Percentiles rank a stretch among this genome's conserved stretches.
Conservation (phyloP, 1,284 basidiomycete species). For the Cyathus olla region DNA sequence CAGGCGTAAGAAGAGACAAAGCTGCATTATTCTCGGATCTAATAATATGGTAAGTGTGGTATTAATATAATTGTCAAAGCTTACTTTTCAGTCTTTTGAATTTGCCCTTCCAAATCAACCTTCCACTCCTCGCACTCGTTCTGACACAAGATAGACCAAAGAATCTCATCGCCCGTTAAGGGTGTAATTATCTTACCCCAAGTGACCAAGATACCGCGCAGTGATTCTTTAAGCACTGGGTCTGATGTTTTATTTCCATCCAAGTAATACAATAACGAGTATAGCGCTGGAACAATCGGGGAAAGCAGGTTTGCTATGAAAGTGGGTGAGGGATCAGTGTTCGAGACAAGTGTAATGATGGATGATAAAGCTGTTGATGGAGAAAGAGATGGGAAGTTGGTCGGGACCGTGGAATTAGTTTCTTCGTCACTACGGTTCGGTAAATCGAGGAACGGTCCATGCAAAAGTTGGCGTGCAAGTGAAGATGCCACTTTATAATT, state of each 20-base stretch:
- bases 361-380: constrained; percentile 56
- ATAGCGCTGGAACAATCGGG: constrained; percentile 76
- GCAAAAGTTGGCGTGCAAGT: constrained; percentile 55
- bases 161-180: constrained; percentile 62
- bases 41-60: neutral
- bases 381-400: constrained; percentile 14
- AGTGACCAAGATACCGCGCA: constrained; percentile 69
- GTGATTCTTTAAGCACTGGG: constrained; percentile 67
- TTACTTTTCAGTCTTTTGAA: constrained; percentile 55
- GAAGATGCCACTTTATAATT: constrained; percentile 45
- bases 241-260: constrained; percentile 67
- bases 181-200: constrained; percentile 78
- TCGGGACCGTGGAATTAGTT: constrained; percentile 9
- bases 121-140: constrained; percentile 69
- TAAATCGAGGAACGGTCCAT: constrained; percentile 40
- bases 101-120: constrained; percentile 61
- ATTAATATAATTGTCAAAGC: neutral
- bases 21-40: constrained; percentile 37
- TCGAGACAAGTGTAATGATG: constrained; percentile 70
- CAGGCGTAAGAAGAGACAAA: constrained; percentile 62
- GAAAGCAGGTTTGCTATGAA: constrained; percentile 74
- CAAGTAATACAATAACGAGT: constrained; percentile 70
- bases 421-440: constrained; percentile 3
- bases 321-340: constrained; percentile 82
- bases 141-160: constrained; percentile 69